These are phyloP conservation scores for Phytopythium ostracodes DNA, from an alignment of 352 stramenopile species.

Conservation along the genomic window DNA sequence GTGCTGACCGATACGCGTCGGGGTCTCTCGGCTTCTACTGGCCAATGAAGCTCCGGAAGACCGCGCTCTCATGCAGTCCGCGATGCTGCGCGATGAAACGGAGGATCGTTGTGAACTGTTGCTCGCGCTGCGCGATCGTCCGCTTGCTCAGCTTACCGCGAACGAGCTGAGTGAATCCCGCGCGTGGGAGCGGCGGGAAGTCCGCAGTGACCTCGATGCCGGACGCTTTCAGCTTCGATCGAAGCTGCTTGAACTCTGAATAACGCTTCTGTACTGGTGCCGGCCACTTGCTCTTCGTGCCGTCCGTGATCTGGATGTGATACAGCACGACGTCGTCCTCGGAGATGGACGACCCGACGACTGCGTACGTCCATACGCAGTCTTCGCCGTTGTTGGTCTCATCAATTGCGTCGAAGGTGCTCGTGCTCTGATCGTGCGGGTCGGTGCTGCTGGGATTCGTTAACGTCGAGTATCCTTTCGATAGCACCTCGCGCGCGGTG, in stretches of 20 bases:
- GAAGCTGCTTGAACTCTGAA: slow-evolving; percentile 50
- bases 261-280: slow-evolving; percentile 36
- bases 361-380: slow-evolving; percentile 24
- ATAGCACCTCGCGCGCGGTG: background rate
- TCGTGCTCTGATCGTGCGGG: slow-evolving; percentile 11
- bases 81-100: slow-evolving; percentile 38
- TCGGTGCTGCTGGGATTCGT: slow-evolving; percentile 5
- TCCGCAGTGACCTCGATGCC: slow-evolving; percentile 23
- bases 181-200: slow-evolving; percentile 32
- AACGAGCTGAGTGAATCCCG: slow-evolving; percentile 40
- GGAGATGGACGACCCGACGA: slow-evolving; percentile 22
- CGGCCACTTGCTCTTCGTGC: slow-evolving; percentile 23
- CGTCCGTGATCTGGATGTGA: slow-evolving; percentile 32
- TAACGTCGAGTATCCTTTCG: slow-evolving; percentile 7
- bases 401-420: slow-evolving; percentile 7
- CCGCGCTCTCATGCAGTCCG: slow-evolving; percentile 30
- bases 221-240: slow-evolving; percentile 31
- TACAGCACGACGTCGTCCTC: slow-evolving; percentile 35
- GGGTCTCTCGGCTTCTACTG: slow-evolving; percentile 13
- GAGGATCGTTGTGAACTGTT: slow-evolving; percentile 43
- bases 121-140: slow-evolving; percentile 40
- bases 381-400: slow-evolving; percentile 6
- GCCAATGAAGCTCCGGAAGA: slow-evolving; percentile 46
- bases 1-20: background rate
- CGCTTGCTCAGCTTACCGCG: slow-evolving; percentile 39